Conservation (phyloP, 2,329 filamentous ascomycete genomes). For the Exophiala bonariae region DNA sequence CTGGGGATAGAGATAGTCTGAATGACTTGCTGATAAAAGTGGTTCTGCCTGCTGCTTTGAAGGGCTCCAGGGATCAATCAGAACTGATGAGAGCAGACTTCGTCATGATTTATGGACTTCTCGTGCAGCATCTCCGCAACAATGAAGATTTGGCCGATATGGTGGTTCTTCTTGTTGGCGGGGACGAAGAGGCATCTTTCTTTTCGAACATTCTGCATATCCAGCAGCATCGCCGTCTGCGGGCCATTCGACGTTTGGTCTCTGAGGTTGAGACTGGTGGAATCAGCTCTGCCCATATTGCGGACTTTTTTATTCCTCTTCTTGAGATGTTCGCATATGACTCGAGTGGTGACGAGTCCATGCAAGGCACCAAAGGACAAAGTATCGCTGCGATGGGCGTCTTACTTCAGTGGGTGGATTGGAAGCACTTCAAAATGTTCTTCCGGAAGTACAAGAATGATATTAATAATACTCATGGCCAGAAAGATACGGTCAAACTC, state of each 20-base stretch:
- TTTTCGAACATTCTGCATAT: slow-evolving; percentile 92
- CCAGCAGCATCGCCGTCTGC: slow-evolving; percentile 79
- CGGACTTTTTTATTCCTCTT: slow-evolving; percentile 84
- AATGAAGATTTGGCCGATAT: slow-evolving; percentile 76
- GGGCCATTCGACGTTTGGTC: slow-evolving; percentile 76
- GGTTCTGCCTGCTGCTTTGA: slow-evolving; percentile 73
- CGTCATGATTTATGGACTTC: slow-evolving; percentile 73
- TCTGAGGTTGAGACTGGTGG: slow-evolving; percentile 63
- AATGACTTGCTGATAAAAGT: slow-evolving; percentile 64
- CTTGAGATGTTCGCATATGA: slow-evolving; percentile 94
- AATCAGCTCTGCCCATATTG: slow-evolving; percentile 74
- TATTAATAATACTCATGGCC: slow-evolving; percentile 65
- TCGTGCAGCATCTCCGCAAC: slow-evolving; percentile 69
- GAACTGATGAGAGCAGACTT: slow-evolving; percentile 85
- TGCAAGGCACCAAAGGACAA: slow-evolving; percentile 83
- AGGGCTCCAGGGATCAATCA: slow-evolving; percentile 73
- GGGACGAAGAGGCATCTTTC: slow-evolving; percentile 81
- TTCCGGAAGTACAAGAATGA: slow-evolving; percentile 83
- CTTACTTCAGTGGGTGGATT: slow-evolving; percentile 75
- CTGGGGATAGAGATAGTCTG: slow-evolving; percentile 40
- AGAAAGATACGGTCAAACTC: slow-evolving; percentile 78
- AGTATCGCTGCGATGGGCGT: slow-evolving; percentile 77
- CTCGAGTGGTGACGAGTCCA: slow-evolving; percentile 70
- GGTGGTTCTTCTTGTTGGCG: slow-evolving; percentile 64
- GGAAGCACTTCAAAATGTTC: slow-evolving; percentile 84